Evolutionary conservation across 306 rosid species (phyloP), one percentile per base, ranked within the genome.

Genomic region (Macrotyloma uniflorum): DNA sequence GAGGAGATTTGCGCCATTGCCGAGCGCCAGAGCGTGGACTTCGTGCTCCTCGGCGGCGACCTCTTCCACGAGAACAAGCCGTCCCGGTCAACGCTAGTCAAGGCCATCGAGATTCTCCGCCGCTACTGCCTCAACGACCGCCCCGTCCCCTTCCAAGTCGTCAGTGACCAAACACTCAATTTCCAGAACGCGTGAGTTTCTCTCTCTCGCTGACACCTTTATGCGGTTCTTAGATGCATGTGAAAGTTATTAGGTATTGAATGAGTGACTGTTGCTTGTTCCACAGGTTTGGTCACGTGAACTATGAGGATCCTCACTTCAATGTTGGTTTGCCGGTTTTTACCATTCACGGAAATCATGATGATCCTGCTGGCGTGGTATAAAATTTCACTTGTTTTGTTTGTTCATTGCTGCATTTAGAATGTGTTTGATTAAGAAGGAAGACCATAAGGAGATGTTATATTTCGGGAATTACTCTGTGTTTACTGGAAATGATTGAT

Each of bases 341-440:
- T 88, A 92, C 93, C 49, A 95, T 95, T 86, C 98, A 95, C 80
- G 98, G 98, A 79, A 95, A 95, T 78, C 98, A 95, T 35, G 98
- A 95, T 9, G 98, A 95, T 85, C 98, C 98, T 13, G 98, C 98
- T 42, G 98, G 98, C 85, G 98, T 95, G 97, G 98, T 94, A 94
- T 87, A 90, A 18, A 50, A 23, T 40, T 69, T 77, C 30, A 55
- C 43, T 36, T 55, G 49, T 67, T 18, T n/a, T 14, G 7, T 59
- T 59, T 10, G 32, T 55, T 57, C 2, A 32, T 24, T 28, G 43
- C 62, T 73, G 36, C 62, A 35, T 68, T 73, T 74, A 49, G 30
- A 68, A 24, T 73, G 24, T 43, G 70, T 49, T 38, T 43, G 75
- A 22, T 73, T 40, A 40, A 78, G 49, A 50, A 22, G 74, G 63